Base-by-base conservation (phyloP, 2,329 filamentous ascomycete species). In the Clonostachys chloroleuca region DNA sequence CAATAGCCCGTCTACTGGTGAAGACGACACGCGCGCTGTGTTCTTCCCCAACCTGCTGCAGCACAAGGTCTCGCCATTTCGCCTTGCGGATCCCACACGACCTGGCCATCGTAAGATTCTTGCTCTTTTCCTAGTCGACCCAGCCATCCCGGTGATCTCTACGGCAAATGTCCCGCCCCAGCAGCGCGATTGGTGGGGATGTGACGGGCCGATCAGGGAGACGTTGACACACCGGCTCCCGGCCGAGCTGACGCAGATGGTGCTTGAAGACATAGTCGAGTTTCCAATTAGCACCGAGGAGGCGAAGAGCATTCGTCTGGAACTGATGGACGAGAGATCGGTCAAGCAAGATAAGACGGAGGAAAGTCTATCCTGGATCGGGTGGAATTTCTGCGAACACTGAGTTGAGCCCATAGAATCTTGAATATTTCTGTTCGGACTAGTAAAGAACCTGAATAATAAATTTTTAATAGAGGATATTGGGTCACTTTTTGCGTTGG, bases 121-220 rank as follows among this genome's bases (percentile, higher is more conserved):
- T 4, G 78, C 77, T 0, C 63, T 86, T 10, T 86, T 78, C 56
- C 69, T 86, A 3, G 74, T 86, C 3, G 80, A 86, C 55, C 83
- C 82, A 0, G 54, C 70, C 17, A 53, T 67, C 2, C 70, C 70
- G 2, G 46, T 74, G 62, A 60, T 70, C 47, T 67, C 65, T 2
- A 73, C 70, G 10, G 64, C 66, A 33, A 73, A 72, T 30, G 66
- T 73, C n/a, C 68, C 70, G 17, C 69, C 69, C 3, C 69, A 74
- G 57, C 69, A 68, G 54, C 52, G 50, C 14, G 48, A 63, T 35
- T 73, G 70, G 70, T 71, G 67, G 50, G 40, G 17, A 34, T 24
- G 42, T 14, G 36, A 48, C 12, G 24, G 34, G 12, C 16, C 30
- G 12, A n/a, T 16, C 17, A 36, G 10, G 17, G 34, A 35, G 12